These are phyloP conservation scores for Trifolium dubium DNA, from an alignment of 306 rosid genomes.

Conservation along the genomic window DNA sequence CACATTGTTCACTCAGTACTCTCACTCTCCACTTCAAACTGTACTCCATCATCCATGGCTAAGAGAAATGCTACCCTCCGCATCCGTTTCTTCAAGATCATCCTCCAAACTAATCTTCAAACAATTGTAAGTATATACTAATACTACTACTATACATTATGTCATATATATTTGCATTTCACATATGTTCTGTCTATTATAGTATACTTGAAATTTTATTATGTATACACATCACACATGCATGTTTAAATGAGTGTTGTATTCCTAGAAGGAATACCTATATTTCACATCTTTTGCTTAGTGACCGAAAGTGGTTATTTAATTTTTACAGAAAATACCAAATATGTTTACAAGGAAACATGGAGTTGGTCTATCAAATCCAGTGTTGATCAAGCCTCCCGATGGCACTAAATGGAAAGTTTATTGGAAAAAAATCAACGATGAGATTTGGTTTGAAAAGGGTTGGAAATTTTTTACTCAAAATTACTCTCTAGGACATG, in stretches of 20 bases:
- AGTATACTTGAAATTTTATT: no score
- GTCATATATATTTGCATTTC: no score
- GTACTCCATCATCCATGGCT: constrained; percentile 6
- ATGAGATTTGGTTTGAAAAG: constrained; percentile 28
- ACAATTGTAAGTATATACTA: not conserved
- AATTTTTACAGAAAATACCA: constrained; percentile 34
- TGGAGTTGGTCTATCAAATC: constrained; percentile 31
- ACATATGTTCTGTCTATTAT: not conserved
- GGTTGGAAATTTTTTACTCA: constrained; percentile 27
- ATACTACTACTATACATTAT: not conserved
- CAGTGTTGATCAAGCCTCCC: constrained; percentile 7
- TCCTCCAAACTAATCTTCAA: constrained; percentile 7
- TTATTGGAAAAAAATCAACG: constrained; percentile 9
- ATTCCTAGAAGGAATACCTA: not conserved
- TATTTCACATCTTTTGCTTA: not conserved
- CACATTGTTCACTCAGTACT: not conserved
- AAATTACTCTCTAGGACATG: not conserved
- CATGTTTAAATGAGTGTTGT: not conserved
- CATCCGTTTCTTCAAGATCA: constrained; percentile 9
- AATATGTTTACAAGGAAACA: constrained; percentile 4
- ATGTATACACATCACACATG: not conserved
- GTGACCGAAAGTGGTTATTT: not conserved
- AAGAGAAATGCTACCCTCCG: not conserved
- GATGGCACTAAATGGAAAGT: constrained; percentile 39
- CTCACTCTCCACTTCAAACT: not conserved